These are phyloP conservation scores for Vigna reflexopilosa DNA, from an alignment of 306 rosid genomes.

Conservation along the genomic window DNA sequence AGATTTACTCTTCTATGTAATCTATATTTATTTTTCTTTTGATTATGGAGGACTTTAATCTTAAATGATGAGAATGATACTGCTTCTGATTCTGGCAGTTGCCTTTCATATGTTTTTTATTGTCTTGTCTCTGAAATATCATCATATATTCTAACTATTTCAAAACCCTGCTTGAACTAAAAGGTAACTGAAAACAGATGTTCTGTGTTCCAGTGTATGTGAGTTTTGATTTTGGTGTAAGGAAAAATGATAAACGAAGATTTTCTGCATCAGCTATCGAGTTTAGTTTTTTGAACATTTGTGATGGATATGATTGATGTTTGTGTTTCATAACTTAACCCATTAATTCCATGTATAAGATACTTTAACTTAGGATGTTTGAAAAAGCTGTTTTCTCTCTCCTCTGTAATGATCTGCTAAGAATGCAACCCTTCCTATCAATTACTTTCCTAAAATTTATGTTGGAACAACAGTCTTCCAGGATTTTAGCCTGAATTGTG, in stretches of 20 bases:
- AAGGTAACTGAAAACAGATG: constrained; percentile 14
- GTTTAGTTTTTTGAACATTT: constrained; percentile 17
- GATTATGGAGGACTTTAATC: background rate
- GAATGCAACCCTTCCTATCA: background rate
- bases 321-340: constrained; percentile 30
- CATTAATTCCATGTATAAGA: background rate
- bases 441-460: constrained; percentile 5
- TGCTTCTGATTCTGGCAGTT: constrained; percentile 35
- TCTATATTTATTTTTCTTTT: constrained; percentile 27
- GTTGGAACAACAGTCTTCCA: constrained; percentile 19
- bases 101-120: background rate
- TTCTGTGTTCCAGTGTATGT: constrained; percentile 5
- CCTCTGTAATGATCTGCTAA: background rate
- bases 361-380: background rate
- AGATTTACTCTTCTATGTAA: constrained; percentile 5
- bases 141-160: background rate
- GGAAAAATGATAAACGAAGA: background rate
- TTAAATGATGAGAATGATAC: constrained; percentile 3
- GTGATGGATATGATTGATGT: background rate
- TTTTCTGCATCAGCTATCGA: constrained; percentile 12
- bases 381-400: background rate
- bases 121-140: constrained; percentile 13
- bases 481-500: background rate
- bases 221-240: constrained; percentile 20
- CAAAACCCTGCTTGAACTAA: constrained; percentile 14